Evolutionary conservation across 2,329 filamentous ascomycete species (phyloP).

Genomic region (Macrophomina tecta): DNA sequence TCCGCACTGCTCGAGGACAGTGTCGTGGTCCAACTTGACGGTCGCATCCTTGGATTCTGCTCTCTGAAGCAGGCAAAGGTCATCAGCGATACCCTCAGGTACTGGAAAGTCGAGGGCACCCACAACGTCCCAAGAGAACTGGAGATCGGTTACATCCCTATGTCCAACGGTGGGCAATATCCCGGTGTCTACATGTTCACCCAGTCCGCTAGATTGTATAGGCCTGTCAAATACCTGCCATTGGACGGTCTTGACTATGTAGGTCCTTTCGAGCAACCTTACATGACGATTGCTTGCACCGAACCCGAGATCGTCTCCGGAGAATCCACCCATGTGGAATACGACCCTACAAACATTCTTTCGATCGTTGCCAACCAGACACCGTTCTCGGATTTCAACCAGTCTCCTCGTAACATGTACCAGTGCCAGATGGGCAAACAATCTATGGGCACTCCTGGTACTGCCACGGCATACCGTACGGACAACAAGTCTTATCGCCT

Average conservation of each 20-base stretch:
- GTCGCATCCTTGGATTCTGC: slow-evolving; percentile 88
- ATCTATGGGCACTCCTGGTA: slow-evolving; percentile 95
- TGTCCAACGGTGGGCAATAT: slow-evolving; percentile 90
- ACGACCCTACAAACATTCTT: slow-evolving; percentile 92
- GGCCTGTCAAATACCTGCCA: slow-evolving; percentile 90
- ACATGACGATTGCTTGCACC: slow-evolving; percentile 96
- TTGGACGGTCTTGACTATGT: slow-evolving; percentile 86
- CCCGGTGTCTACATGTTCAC: slow-evolving; percentile 95
- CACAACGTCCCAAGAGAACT: slow-evolving; percentile 81
- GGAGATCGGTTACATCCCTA: slow-evolving; percentile 90
- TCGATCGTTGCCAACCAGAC: slow-evolving; percentile 99
- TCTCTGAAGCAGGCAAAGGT: slow-evolving; percentile 79
- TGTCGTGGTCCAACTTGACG: slow-evolving; percentile 89
- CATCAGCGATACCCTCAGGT: slow-evolving; percentile 84
- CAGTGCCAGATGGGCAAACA: slow-evolving; percentile 99
- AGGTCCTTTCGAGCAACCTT: slow-evolving; percentile 93
- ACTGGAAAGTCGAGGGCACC: slow-evolving; percentile 92
- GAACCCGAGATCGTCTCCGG: slow-evolving; percentile 86
- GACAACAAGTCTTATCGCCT: slow-evolving; percentile 97
- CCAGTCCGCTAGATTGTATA: slow-evolving; percentile 81
- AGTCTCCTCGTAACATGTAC: slow-evolving; percentile 99
- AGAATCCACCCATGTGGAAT: slow-evolving; percentile 91
- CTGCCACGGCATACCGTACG: slow-evolving; percentile 82
- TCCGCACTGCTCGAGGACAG: slow-evolving; percentile 82
- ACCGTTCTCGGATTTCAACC: slow-evolving; percentile 98